A percentile compares a stretch with the other conserved stretches of the same genome.
phyloP scores from a whole-genome alignment of 768 basidiomycete genomes.

The Pleurotus giganteus region DNA sequence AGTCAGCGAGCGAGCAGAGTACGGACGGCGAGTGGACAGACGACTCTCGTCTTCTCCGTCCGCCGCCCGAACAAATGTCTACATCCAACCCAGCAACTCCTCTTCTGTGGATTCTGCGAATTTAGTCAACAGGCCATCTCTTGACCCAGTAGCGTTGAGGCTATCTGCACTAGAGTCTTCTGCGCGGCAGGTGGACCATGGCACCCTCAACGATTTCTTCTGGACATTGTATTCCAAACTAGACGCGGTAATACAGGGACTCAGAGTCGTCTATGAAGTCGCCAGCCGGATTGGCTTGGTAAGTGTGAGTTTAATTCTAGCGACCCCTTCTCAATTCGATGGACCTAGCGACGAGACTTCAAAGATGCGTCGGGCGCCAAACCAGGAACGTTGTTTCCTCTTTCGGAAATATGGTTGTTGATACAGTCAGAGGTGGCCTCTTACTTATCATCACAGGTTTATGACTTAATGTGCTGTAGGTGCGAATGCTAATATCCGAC shows the following conservation, averaged over 20 bases:
- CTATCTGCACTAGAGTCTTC: slow-evolving; percentile 74
- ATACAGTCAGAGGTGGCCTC: slow-evolving; percentile 83
- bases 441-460: not conserved
- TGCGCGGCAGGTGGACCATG: slow-evolving; percentile 73
- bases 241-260: slow-evolving; percentile 88
- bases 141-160: slow-evolving; percentile 57
- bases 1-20: slow-evolving; percentile 87
- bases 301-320: slow-evolving; percentile 36
- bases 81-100: slow-evolving; percentile 40
- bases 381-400: slow-evolving; percentile 72
- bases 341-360: slow-evolving; percentile 93
- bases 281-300: slow-evolving; percentile 89
- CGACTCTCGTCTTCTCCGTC: slow-evolving; percentile 31
- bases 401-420: slow-evolving; percentile 85
- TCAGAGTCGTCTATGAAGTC: slow-evolving; percentile 88
- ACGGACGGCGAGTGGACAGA: slow-evolving; percentile 48
- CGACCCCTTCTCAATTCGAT: too few relatives aligned
- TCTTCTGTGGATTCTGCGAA: slow-evolving; percentile 18
- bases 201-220: slow-evolving; percentile 87
- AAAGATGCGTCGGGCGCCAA: slow-evolving; percentile 82
- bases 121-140: slow-evolving; percentile 24
- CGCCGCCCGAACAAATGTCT: slow-evolving; percentile 46
- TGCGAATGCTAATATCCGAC: slow-evolving; percentile 79
- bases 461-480: slow-evolving; percentile 39
- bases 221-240: slow-evolving; percentile 98